Evolutionary conservation across 495 filamentous ascomycete species (phyloP).

Genomic region (Penicillium pancosmium): DNA sequence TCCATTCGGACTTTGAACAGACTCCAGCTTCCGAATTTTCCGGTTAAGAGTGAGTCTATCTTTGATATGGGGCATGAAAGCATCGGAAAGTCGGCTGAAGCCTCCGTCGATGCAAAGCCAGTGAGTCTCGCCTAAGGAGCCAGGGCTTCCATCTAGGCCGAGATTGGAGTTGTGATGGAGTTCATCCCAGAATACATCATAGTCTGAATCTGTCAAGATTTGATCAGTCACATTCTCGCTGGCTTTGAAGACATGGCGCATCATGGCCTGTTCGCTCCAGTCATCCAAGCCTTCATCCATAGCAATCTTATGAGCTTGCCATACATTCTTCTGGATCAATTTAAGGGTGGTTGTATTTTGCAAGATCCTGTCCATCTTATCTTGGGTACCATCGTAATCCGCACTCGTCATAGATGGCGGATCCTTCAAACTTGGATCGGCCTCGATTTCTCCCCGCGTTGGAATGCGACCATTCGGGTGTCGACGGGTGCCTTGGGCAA

Average conservation of each 20-base stretch:
- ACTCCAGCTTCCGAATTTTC: constrained; percentile 25
- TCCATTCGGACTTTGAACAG: constrained; percentile 6
- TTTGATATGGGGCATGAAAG: constrained; percentile 20
- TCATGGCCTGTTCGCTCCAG: constrained; percentile 33
- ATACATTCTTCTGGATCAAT: constrained; percentile 26
- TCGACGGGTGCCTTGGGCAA: constrained; percentile 52
- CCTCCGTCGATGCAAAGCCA: constrained; percentile 29
- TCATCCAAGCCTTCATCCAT: constrained; percentile 31
- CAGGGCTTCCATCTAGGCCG: constrained; percentile 23
- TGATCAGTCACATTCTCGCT: constrained; percentile 30
- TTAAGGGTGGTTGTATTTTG: constrained; percentile 23
- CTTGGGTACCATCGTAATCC: constrained; percentile 17
- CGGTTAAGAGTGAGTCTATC: constrained; percentile 27
- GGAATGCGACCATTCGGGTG: constrained; percentile 49
- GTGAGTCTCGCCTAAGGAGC: constrained; percentile 17
- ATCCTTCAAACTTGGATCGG: constrained; percentile 25
- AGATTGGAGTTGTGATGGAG: constrained; percentile 33
- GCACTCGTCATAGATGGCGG: constrained; percentile 8
- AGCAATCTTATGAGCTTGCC: constrained; percentile 24
- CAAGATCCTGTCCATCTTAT: constrained; percentile 22
- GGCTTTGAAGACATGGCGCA: constrained; percentile 28
- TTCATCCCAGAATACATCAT: constrained; percentile 32
- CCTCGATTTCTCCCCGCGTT: constrained; percentile 36
- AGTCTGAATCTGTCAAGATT: constrained; percentile 29
- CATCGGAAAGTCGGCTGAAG: constrained; percentile 29